These are phyloP conservation scores for Royoungia palumana DNA, from an alignment of 768 basidiomycete genomes.

Conservation along the genomic window DNA sequence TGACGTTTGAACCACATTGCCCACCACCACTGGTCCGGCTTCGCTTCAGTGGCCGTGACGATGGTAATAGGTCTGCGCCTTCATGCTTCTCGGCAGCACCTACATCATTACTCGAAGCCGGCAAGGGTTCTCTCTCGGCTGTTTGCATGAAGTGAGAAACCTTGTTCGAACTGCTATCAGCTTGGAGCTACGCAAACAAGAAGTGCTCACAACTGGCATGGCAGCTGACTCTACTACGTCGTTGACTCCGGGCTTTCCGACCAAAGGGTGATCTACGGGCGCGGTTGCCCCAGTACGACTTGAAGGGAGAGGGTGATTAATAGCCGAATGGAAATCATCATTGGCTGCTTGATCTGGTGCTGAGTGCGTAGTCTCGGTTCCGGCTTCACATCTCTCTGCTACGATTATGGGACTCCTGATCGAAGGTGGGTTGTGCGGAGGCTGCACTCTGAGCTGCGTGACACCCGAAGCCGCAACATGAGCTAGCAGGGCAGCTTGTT, in stretches of 20 bases:
- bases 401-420: neutral
- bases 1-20: conserved; percentile 42
- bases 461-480: neutral
- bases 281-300: conserved; percentile 1
- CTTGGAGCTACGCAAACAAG: neutral
- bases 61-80: neutral
- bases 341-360: neutral
- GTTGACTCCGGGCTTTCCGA: neutral
- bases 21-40: conserved; percentile 12
- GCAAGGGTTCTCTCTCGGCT: neutral
- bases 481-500: neutral
- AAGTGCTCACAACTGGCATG: conserved; percentile 3
- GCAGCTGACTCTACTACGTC: neutral
- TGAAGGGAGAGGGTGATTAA: neutral
- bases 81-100: conserved; percentile 16
- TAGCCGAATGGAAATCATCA: neutral
- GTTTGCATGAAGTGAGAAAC: neutral
- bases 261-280: neutral
- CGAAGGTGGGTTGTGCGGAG: neutral
- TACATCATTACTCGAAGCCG: neutral
- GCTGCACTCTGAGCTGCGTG: neutral
- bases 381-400: neutral
- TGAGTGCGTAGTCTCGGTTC: neutral
- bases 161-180: neutral
- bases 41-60: conserved; percentile 22